Base-by-base conservation (phyloP, 2,329 filamentous ascomycete species). In the Cordyceps sp. region DNA sequence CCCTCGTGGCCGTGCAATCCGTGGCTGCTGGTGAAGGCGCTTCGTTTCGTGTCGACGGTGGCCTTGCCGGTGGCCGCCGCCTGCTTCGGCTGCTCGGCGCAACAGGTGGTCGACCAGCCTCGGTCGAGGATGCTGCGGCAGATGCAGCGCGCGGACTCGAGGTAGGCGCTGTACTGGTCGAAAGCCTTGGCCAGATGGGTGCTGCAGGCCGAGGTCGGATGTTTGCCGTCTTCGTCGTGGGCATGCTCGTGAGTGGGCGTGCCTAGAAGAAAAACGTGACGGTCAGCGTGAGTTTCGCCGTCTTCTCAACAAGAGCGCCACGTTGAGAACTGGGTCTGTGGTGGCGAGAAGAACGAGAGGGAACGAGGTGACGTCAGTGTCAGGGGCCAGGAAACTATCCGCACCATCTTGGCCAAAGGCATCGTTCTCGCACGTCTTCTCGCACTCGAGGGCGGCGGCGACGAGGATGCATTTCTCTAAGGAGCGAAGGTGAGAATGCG, bases 101-200 rank as follows among this genome's bases (percentile, higher is more conserved):
- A 54, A 37, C 50, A 53, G 6, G 42, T 39, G 1, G 42, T 43
- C 19, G 46, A 29, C 33, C 45, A 28, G 19, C 47, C 45, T 29
- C 37, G 36, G 0, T 49, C 50, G 28, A 56, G 43, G 17, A 54
- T 42, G 31, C 40, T 47, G 23, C 50, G 51, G 38, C 53, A 55
- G 36, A 55, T 55, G 40, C 53, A 56, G 3, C 52, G 52, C n/a
- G 49, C 49, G 9, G 46, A 44, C 27, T 53, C 46, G n/a, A 56
- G 45, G 30, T 54, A 53, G 33, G 43, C 44, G 35, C 42, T 48
- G 31, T 56, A 55, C 28, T 49, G 46, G 14, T 52, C 45, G 28
- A 54, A 50, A 1, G 53, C 52, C 17, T 42, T 44, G 30, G 38
- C 35, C 1, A 55, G 42, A 30, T 56, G 53, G 21, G 44, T 44